These are phyloP conservation scores for Backusella sp. DNA, from an alignment of 192 early-diverging fungal genomes.

Conservation along the genomic window DNA sequence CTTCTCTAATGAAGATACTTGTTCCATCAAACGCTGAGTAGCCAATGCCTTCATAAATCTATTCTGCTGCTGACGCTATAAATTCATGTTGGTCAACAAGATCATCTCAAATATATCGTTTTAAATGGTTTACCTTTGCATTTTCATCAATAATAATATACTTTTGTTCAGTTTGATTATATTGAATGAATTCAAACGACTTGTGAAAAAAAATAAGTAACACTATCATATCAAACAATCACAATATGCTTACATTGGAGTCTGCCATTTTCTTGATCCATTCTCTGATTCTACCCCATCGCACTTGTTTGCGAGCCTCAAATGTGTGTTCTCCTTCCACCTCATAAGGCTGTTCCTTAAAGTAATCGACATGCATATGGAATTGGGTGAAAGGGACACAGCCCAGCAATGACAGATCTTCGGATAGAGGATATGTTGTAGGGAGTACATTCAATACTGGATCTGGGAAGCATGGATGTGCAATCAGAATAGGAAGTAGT, in stretches of 20 bases:
- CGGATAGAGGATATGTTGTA: slow-evolving; percentile 25
- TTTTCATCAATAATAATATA: slow-evolving; percentile 43
- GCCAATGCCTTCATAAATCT: slow-evolving; percentile 44
- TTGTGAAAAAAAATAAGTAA: slow-evolving; percentile 22
- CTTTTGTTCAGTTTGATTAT: slow-evolving; percentile 30
- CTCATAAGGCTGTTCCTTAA: slow-evolving; percentile 23
- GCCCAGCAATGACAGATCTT: slow-evolving; percentile 39
- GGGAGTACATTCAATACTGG: slow-evolving; percentile 26
- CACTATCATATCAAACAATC: not conserved
- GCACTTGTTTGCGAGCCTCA: slow-evolving; percentile 27
- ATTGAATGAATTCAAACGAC: slow-evolving; percentile 42
- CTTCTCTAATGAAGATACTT: slow-evolving; percentile 41
- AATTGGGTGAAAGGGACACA: slow-evolving; percentile 30
- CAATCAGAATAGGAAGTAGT: slow-evolving; percentile 13
- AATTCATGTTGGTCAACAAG: not conserved
- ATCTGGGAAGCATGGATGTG: slow-evolving; percentile 19
- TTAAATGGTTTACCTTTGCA: slow-evolving; percentile 29
- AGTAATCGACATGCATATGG: slow-evolving; percentile 35
- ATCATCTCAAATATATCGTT: not conserved
- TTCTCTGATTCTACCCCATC: slow-evolving; percentile 34
- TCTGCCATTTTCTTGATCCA: slow-evolving; percentile 35
- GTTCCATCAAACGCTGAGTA: slow-evolving; percentile 37
- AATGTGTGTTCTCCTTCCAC: slow-evolving; percentile 6
- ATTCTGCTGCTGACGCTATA: slow-evolving; percentile 40
- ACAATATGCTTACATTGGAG: slow-evolving; percentile 17